Base-by-base conservation (phyloP, 2,329 filamentous ascomycete species). In the Diaporthe eres region DNA sequence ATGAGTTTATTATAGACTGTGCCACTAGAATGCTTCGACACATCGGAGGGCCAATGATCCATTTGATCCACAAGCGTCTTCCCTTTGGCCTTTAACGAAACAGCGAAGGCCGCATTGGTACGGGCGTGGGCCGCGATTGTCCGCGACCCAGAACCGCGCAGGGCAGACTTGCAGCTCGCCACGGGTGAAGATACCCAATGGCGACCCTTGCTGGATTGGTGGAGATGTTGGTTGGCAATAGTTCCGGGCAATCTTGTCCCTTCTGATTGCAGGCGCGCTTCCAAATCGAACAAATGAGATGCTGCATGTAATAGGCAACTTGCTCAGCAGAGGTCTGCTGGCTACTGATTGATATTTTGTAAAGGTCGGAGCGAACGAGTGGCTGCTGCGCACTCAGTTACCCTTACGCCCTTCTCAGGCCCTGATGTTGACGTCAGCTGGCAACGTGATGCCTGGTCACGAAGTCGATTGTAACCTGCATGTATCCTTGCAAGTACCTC, bases 381-480 rank as follows among this genome's bases (percentile, higher is more conserved):
- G 22, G n/a, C 25, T 39, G 22, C 3, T 42, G 58, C 31, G 10
- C 31, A 39, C 47, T 34, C 61, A 19, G 6, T 6, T 15, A n/a
- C n/a, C 63, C 28, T 31, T 19, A 49, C 1, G 15, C 12, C 15
- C 13, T n/a, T 17, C 31, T 70, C 15, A 13, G 47, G 8, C 37
- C 34, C 19, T 6, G 17, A 37, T 39, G 44, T 13, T 22, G 17
- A 39, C 37, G n/a, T 55, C 51, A 28, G 51, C 42, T 22, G 31
- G 19, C 44, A 31, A 51, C 44, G 1, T 51, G 44, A 68, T 42
- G 65, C n/a, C 31, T 17, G 22, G 31, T n/a, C 53, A 34, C 25
- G n/a, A 34, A 15, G 65, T 55, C 1, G 47, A 49, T 53, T 39
- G 63, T 51, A 60, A 49, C 44, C 47, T 68, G 65, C 37, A 72